Conservation (phyloP, 768 basidiomycete genomes). For the Hericium coralloides region DNA sequence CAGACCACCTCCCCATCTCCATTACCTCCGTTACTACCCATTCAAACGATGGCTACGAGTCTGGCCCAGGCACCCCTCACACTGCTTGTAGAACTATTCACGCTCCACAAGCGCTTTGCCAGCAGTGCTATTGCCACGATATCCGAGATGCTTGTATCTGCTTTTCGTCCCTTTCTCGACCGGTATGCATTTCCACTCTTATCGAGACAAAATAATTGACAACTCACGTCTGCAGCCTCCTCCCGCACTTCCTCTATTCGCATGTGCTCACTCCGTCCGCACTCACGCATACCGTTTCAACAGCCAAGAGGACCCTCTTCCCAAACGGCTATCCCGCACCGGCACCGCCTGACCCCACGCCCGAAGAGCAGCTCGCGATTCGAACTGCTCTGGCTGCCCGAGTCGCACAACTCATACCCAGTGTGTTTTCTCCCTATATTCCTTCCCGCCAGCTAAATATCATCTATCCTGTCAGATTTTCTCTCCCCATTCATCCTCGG, state of each 20-base stretch:
- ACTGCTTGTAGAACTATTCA: conserved; percentile 43
- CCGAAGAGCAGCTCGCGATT: conserved; percentile 63
- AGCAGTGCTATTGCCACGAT: conserved; percentile 36
- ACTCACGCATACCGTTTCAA: conserved; percentile 43
- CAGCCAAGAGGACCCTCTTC: conserved; percentile 67
- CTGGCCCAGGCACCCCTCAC: conserved; percentile 35
- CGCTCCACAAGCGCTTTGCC: conserved; percentile 38
- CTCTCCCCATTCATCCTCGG: conserved; percentile 49
- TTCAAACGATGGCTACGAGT: conserved; percentile 13
- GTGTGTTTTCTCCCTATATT: too few relatives aligned
- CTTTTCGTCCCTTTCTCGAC: conserved; percentile 49
- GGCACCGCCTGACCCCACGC: conserved; percentile 61
- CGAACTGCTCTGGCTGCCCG: conserved; percentile 29
- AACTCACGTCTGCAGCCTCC: conserved; percentile 36
- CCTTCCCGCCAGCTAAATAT: too few relatives aligned
- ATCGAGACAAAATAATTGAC: not conserved
- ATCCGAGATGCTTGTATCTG: conserved; percentile 36
- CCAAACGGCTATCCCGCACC: conserved; percentile 84
- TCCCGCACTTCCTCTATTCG: conserved; percentile 57
- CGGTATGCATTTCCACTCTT: conserved; percentile 28
- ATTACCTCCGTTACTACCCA: not conserved
- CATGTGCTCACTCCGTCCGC: conserved; percentile 43
- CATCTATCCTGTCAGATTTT: conserved; percentile 18
- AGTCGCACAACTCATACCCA: too few relatives aligned
- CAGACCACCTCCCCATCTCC: not conserved